Base-by-base conservation (phyloP, 176 grass and related monocot species). In the Typha latifolia region DNA sequence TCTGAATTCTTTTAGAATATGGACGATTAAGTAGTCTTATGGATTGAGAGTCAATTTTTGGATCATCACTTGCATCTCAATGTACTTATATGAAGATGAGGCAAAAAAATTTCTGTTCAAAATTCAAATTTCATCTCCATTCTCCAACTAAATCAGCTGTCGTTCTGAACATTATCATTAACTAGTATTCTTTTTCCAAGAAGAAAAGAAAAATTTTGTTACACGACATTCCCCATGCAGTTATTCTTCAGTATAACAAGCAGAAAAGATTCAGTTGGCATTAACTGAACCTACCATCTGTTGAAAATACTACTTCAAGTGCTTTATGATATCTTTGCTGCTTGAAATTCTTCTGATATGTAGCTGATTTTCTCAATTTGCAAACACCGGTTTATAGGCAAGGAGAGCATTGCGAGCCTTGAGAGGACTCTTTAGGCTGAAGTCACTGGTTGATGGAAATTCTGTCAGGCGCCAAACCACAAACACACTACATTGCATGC, bases 401-500 rank as follows among this genome's bases (percentile, higher is more conserved):
- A 86, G 84, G 77, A 85, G 49, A 77, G 61, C 62, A 2, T 37
- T 72, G 3, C 63, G 48, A 53, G 82, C 80, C 26, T 61, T 80
- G 53, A 80, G 78, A 66, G 84, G 74, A 16, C 23, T 75, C 12
- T 71, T 61, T 32, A 71, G 92, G 74, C 5, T 96, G 77, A 89
- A 79, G 87, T 70, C 69, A 49, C 66, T 96, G 31, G 59, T 86
- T 3, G 69, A 82, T 3, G 87, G 92, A 9, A 61, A 77, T 63
- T 49, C 80, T 61, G 74, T 80, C 2, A 91, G 23, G 79, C 92
- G 82, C 16, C 92, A 88, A 26, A 84, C 92, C 0, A 32, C 73
- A 49, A 82, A 74, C 9, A 73, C 88, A 1, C 48, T 96, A 49
- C 82, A 74, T 70, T 81, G 77, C 56, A 86, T 84, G 84, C 92